phyloP scores from a whole-genome alignment of 345 rosid genomes.

The Acer negundo region DNA sequence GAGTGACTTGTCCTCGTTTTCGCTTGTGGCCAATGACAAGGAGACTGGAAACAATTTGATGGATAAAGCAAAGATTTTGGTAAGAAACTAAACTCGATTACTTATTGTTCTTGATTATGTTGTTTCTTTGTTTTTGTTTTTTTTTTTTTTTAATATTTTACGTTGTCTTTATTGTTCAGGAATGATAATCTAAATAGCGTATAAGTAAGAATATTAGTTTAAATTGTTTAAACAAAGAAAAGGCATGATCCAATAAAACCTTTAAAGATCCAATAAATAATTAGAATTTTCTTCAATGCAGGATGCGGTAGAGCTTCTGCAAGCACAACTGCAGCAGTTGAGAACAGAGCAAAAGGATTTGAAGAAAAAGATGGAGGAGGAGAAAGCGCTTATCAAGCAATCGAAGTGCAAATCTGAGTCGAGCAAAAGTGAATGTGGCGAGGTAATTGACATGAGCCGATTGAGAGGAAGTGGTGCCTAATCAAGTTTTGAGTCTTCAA shows the following conservation, averaged over 20 bases:
- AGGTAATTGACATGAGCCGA: slow-evolving; percentile 53
- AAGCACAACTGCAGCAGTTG: slow-evolving; percentile 50
- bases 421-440: slow-evolving; percentile 55
- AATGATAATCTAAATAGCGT: background rate
- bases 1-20: slow-evolving; percentile 15
- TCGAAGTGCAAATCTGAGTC: slow-evolving; percentile 33
- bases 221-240: too few species aligned
- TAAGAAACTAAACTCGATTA: slow-evolving; percentile 7
- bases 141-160: background rate
- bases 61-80: slow-evolving; percentile 2
- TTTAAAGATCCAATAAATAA: background rate
- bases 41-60: slow-evolving; percentile 4
- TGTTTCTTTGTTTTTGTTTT: background rate
- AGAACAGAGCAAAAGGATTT: slow-evolving; percentile 51
- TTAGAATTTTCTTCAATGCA: slow-evolving; percentile 25
- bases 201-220: background rate
- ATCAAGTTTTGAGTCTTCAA: background rate
- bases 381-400: slow-evolving; percentile 40
- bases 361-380: slow-evolving; percentile 53
- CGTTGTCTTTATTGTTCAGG: background rate
- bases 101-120: background rate
- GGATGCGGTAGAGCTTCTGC: slow-evolving; percentile 56
- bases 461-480: slow-evolving; percentile 22
- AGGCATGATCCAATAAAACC: background rate
- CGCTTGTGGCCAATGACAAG: background rate